Conservation (phyloP, 73 alveolate genomes). For the Uronychia setigera region DNA sequence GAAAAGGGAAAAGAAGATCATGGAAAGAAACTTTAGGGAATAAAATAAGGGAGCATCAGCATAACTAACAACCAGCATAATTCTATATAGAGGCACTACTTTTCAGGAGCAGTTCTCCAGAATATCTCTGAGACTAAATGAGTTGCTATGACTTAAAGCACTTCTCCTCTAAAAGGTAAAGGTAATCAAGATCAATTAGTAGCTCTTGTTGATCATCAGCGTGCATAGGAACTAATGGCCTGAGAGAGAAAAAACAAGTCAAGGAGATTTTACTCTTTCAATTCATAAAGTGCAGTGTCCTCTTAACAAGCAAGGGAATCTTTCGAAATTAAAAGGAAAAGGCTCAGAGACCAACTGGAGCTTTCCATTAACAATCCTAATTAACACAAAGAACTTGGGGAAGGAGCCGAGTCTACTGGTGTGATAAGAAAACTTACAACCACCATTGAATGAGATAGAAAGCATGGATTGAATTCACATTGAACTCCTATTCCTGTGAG, state of each 20-base stretch:
- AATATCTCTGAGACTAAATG: not conserved
- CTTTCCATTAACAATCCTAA: too few species aligned
- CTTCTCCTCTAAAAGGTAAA: too few species aligned
- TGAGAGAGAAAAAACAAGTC: not conserved
- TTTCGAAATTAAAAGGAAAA: not conserved
- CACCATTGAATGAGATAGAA: too few species aligned
- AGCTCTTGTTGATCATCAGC: not conserved
- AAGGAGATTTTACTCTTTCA: not conserved
- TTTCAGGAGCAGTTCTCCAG: not conserved
- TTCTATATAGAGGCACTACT: not conserved
- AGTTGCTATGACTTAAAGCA: not conserved
- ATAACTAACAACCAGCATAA: too few species aligned
- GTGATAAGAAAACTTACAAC: too few species aligned
- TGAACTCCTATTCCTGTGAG: too few species aligned
- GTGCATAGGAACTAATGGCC: not conserved
- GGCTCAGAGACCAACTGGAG: not conserved
- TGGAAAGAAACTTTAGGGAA: too few species aligned
- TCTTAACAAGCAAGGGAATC: not conserved
- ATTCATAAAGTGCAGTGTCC: not conserved
- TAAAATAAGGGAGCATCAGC: too few species aligned
- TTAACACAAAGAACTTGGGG: too few species aligned
- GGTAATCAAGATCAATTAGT: not conserved
- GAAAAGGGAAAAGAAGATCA: not conserved
- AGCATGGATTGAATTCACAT: too few species aligned
- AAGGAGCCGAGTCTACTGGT: too few species aligned